These are phyloP conservation scores for Pycnococcus provasolii DNA, from an alignment of 139 green algal species.

Conservation along the genomic window DNA sequence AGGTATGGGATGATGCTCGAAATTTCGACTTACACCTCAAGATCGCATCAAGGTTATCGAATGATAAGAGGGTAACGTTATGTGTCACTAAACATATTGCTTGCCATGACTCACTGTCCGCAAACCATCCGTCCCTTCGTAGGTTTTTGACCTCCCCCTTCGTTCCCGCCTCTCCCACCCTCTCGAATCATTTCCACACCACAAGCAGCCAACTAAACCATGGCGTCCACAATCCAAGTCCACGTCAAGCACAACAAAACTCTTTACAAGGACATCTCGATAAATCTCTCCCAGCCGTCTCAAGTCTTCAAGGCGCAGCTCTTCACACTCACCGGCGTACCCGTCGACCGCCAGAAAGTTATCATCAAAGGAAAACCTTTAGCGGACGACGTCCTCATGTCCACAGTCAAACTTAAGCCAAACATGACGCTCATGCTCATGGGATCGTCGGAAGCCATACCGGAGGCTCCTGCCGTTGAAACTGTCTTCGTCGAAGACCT, in stretches of 20 bases:
- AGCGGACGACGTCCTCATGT: conserved; percentile 76
- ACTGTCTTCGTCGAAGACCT: conserved; percentile 87
- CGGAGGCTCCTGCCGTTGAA: conserved; percentile 44
- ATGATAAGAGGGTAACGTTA: too few species aligned
- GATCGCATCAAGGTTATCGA: too few species aligned
- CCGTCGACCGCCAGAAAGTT: conserved; percentile 88
- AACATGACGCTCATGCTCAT: conserved; percentile 87
- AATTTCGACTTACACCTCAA: too few species aligned
- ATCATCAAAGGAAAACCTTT: conserved; percentile 72
- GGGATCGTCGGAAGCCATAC: conserved; percentile 71
- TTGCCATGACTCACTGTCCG: too few species aligned
- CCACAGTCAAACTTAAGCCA: conserved; percentile 45
- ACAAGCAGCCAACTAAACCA: too few species aligned
- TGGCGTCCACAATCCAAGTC: conserved; percentile 29
- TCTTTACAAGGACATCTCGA: conserved; percentile 68
- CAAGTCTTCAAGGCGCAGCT: conserved; percentile 92
- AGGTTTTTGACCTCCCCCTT: too few species aligned
- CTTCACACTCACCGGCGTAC: conserved; percentile 81
- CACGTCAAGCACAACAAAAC: conserved; percentile 90
- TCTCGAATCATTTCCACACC: too few species aligned
- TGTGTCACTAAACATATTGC: too few species aligned
- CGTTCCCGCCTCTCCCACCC: too few species aligned
- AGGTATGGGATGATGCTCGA: too few species aligned
- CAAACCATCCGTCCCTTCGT: too few species aligned
- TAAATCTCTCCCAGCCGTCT: conserved; percentile 55